Conservation (phyloP, 2,329 filamentous ascomycete species). For the Rhynchosporium agropyri region DNA sequence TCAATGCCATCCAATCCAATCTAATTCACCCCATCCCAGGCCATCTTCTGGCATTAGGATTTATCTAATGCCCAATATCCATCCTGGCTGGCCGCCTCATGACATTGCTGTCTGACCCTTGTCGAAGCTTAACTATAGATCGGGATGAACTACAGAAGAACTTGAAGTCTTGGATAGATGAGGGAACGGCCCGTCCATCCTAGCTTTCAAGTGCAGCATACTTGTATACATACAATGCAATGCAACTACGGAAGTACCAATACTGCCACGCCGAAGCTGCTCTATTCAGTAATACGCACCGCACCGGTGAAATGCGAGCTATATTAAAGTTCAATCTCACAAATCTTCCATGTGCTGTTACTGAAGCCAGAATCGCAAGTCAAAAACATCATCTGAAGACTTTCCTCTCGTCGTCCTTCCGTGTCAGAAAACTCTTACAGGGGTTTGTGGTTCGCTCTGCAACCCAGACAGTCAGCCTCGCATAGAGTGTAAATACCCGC, state of each 20-base stretch:
- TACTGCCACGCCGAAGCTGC: not conserved
- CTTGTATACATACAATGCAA: not conserved
- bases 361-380: too few species aligned
- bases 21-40: too few species aligned
- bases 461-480: too few species aligned
- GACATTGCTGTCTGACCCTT: not conserved
- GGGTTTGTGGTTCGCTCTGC: too few species aligned
- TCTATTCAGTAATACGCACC: too few species aligned
- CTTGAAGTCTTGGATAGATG: slow-evolving; percentile 14
- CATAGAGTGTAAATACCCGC: slow-evolving; percentile 8
- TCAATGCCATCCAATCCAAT: slow-evolving; percentile 9
- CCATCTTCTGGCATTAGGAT: too few species aligned
- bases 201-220: not conserved
- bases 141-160: slow-evolving; percentile 1
- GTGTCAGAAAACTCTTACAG: too few species aligned
- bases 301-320: too few species aligned
- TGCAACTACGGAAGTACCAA: not conserved
- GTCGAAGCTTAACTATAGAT: slow-evolving; percentile 3
- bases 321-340: too few species aligned
- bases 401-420: too few species aligned
- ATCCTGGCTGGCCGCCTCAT: not conserved
- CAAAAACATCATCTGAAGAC: too few species aligned
- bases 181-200: slow-evolving; percentile 21
- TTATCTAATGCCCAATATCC: not conserved
- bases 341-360: too few species aligned